phyloP scores from a whole-genome alignment of 768 basidiomycete genomes.

The Lanmaoa pseudosensibilis region DNA sequence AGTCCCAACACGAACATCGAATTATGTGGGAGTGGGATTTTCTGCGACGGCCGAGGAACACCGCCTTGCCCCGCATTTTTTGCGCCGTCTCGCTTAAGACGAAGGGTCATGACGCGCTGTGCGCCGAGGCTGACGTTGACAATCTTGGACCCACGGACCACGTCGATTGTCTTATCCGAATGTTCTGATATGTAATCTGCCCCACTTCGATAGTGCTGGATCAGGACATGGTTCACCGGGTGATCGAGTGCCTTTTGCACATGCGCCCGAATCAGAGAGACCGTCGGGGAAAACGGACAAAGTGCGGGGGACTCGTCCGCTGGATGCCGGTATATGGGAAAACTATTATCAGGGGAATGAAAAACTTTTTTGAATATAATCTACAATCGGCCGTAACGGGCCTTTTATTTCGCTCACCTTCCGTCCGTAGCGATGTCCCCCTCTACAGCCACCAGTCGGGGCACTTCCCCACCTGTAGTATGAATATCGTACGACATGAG shows the following conservation, averaged over 20 bases:
- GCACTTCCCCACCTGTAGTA: slow-evolving; percentile 69
- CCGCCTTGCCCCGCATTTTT: slow-evolving; percentile 18
- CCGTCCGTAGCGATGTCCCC: slow-evolving; percentile 53
- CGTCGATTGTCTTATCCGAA: slow-evolving; percentile 84
- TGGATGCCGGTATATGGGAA: slow-evolving; percentile 81
- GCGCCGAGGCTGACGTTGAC: slow-evolving; percentile 84
- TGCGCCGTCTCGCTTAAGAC: slow-evolving; percentile 54
- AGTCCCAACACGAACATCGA: slow-evolving; percentile 82
- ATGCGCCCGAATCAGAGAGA: slow-evolving; percentile 59
- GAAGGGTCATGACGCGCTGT: slow-evolving; percentile 73
- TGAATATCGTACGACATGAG: slow-evolving; percentile 5
- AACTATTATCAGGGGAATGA: slow-evolving; percentile 37
- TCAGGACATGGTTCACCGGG: slow-evolving; percentile 80
- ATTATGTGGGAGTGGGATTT: slow-evolving; percentile 74
- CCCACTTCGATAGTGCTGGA: slow-evolving; percentile 77
- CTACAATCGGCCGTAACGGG: slow-evolving; percentile 10
- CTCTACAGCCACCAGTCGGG: slow-evolving; percentile 62
- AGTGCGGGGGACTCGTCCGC: slow-evolving; percentile 75
- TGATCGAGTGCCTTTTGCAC: slow-evolving; percentile 61
- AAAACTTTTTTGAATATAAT: slow-evolving; percentile 1
- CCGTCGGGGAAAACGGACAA: slow-evolving; percentile 65
- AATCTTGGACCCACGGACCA: slow-evolving; percentile 69
- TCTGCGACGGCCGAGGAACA: slow-evolving; percentile 47
- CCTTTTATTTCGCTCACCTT: slow-evolving; percentile 37
- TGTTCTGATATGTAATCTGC: slow-evolving; percentile 85